Conservation (phyloP, 75 land plant genomes). For the Cunninghamia lanceolata region DNA sequence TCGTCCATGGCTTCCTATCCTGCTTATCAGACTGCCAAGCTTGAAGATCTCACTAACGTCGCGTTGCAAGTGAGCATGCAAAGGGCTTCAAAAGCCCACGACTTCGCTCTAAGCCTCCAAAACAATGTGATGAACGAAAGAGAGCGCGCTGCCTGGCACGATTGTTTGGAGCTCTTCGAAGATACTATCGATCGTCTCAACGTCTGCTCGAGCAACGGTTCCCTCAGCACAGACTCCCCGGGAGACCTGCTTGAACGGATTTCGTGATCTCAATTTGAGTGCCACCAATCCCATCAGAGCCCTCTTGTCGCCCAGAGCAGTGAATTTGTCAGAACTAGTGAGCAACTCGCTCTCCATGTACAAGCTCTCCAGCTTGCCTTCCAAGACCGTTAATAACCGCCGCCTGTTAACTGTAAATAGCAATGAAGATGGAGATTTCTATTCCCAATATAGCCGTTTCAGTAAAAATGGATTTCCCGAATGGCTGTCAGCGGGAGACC, state of each 20-base stretch:
- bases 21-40: neutral
- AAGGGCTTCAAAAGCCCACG: neutral
- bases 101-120: neutral
- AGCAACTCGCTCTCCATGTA: neutral
- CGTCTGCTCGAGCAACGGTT: neutral
- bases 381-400: neutral
- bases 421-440: neutral
- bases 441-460: neutral
- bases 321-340: neutral
- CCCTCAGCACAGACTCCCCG: neutral
- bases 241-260: neutral
- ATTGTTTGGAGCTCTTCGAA: neutral
- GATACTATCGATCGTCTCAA: neutral
- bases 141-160: neutral
- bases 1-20: neutral
- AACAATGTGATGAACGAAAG: neutral
- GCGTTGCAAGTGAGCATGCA: neutral
- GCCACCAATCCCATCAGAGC: neutral
- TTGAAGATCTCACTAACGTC: neutral
- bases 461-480: conserved; percentile 9
- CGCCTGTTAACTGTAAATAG: neutral
- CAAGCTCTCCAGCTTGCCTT: neutral
- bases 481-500: conserved; percentile 3
- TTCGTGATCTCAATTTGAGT: neutral
- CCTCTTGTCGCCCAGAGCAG: neutral